phyloP scores from a whole-genome alignment of 257 asterid species.

The Petunia axillaris region DNA sequence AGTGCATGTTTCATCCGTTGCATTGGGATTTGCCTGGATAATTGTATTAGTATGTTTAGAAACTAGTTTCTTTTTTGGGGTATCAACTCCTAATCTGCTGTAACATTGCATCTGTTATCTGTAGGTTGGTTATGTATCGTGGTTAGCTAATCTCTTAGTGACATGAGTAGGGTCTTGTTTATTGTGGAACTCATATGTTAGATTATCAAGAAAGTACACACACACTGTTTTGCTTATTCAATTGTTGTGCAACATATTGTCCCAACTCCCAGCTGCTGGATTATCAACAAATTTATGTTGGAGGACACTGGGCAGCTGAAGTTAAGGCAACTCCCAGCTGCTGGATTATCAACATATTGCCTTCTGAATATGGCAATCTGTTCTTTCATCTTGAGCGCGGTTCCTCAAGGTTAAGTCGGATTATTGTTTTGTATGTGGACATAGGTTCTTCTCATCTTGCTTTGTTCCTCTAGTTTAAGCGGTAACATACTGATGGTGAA shows the following conservation, averaged over 20 bases:
- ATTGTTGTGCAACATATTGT: background rate
- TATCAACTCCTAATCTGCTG: background rate
- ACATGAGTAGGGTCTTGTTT: background rate
- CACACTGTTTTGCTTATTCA: background rate
- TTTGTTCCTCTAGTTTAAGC: too few species aligned
- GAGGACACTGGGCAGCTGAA: too few species aligned
- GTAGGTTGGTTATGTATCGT: background rate
- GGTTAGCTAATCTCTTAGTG: background rate
- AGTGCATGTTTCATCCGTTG: background rate
- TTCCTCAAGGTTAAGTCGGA: too few species aligned
- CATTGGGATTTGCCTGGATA: background rate
- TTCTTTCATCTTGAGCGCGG: too few species aligned
- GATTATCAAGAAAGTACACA: background rate
- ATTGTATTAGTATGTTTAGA: background rate
- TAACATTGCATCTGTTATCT: background rate
- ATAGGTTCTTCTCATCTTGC: too few species aligned
- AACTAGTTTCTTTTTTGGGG: background rate
- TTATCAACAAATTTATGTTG: too few species aligned
- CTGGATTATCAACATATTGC: too few species aligned
- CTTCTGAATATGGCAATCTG: too few species aligned
- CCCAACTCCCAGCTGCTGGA: too few species aligned
- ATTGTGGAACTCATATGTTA: background rate
- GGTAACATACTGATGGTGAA: too few species aligned
- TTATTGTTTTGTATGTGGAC: too few species aligned
- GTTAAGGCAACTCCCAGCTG: too few species aligned